Evolutionary conservation across 306 rosid genomes (phyloP).

Genomic region (Luffa aegyptiaca): DNA sequence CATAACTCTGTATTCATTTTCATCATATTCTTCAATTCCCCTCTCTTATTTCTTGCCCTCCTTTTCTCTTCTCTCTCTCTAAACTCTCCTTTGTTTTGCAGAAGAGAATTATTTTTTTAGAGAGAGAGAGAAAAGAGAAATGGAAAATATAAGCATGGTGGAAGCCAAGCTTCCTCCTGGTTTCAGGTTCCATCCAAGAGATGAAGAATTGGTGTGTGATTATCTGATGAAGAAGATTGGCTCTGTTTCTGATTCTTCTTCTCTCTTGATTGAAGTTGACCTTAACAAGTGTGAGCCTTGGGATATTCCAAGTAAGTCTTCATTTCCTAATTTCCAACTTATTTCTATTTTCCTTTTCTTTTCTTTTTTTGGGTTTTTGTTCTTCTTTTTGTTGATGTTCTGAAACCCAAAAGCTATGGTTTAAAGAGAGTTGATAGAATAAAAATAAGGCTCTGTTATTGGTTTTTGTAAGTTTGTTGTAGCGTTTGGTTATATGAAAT

Average conservation of each 20-base stretch:
- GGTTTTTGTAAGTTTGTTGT: background rate
- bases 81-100: background rate
- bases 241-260: slow-evolving; percentile 30
- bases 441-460: background rate
- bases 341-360: background rate
- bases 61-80: background rate
- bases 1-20: background rate
- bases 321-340: background rate
- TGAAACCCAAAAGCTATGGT: background rate
- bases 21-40: background rate
- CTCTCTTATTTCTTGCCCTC: background rate
- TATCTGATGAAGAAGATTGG: slow-evolving; percentile 62
- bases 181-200: slow-evolving; percentile 89
- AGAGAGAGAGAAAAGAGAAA: slow-evolving; percentile 31
- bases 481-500: too few relatives aligned
- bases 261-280: slow-evolving; percentile 79
- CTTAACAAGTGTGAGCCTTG: slow-evolving; percentile 95
- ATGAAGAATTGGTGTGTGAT: slow-evolving; percentile 87
- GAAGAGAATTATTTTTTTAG: background rate
- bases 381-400: background rate
- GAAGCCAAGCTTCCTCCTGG: slow-evolving; percentile 88
- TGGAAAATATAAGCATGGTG: slow-evolving; percentile 53
- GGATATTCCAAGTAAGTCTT: slow-evolving; percentile 78
- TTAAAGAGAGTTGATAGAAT: background rate
- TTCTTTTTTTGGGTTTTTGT: background rate